Evolutionary conservation across 2,329 filamentous ascomycete species (phyloP), one percentile per base, ranked within the genome.

Genomic region (Cladosporium austrohemisphaericum): DNA sequence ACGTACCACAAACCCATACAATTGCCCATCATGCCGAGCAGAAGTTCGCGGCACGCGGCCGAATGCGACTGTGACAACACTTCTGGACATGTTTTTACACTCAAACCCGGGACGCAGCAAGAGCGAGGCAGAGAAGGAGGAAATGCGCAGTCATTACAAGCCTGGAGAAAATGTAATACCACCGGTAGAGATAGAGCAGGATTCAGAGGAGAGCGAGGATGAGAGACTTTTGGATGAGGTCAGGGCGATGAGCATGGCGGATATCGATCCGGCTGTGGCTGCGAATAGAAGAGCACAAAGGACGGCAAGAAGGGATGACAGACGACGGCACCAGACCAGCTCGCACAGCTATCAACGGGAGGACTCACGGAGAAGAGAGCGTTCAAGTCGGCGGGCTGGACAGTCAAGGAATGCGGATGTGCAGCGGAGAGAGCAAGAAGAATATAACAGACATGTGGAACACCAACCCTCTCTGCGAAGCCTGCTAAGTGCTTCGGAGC

Each of bases 1-100:
- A 62, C 54, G 56, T 5, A 77, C 60, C 53, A 74, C 61, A 3
- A 71, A 76, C 46, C 78, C 77, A 37, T 95, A 89, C 67, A 96
- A 90, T 37, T 98, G 93, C 71, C 93, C 93, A 32, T 86, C 89
- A 71, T 98, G 93, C 71, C 88, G 93, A 57, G 88, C 90, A 37
- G 71, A 78, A 10, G 92, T 98, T 53, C 84, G 91, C 55, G 88
- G 86, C 60, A 95, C 92, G 35, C 83, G 84, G 64, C 89, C 89
- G 63, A 94, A 97, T 78, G 88, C 93, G 51, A 90, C 86, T 19
- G 86, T 96, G 44, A 91, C 85, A 7, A 95, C 90, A 2, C 74
- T 97, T 37, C 73, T 98, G 52, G 92, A 97, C 49, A 92, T 95
- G 79, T 90, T 88, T 59, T 71, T 96, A 28, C 76, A 82, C 20